Evolutionary conservation across 495 filamentous ascomycete genomes (phyloP), one percentile per base, ranked within the genome.

Genomic region (Darksidea phi): DNA sequence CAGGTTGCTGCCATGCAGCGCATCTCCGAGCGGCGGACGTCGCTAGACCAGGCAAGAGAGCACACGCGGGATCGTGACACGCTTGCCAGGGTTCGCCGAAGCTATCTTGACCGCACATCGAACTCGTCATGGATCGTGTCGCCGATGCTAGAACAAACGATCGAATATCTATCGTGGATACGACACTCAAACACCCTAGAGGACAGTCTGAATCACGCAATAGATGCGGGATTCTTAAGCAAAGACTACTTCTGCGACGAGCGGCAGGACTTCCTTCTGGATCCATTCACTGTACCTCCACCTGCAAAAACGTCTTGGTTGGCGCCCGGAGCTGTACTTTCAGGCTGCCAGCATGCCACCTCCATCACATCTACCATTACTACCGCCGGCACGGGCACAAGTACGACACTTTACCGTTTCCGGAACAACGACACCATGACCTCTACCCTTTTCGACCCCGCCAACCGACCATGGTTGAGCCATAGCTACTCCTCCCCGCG

Each of bases 221-320:
- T 73, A n/a, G 76, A 75, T 49, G 69, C 68, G 37, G 74, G 74
- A 26, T 70, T 81, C 50, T 65, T 73, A 61, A 79, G 48, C 66
- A 78, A 67, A 68, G 80, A 71, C 73, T 77, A 82, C 62, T 76
- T 81, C 54, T 72, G 73, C 17, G 77, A 78, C 58, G 75, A 80
- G 43, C 75, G 80, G 60, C 77, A 50, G 3, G 86, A 90, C 64
- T 84, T 88, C 51, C 75, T 90, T 12, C 71, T 87, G 3, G 81
- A 88, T 57, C 82, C 80, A 13, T 66, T 70, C 10, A 76, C 71
- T 28, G 76, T 89, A 15, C 72, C 76, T 20, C 79, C 80, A 5
- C 81, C 82, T 12, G 71, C 84, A 1, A 64, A 79, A 46, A 85
- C 80, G 64, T 88, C 86, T 26, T 89, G 84, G 84, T 77, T 90